Conservation (phyloP, 2,329 filamentous ascomycete genomes). For the Trichoderma sp. region DNA sequence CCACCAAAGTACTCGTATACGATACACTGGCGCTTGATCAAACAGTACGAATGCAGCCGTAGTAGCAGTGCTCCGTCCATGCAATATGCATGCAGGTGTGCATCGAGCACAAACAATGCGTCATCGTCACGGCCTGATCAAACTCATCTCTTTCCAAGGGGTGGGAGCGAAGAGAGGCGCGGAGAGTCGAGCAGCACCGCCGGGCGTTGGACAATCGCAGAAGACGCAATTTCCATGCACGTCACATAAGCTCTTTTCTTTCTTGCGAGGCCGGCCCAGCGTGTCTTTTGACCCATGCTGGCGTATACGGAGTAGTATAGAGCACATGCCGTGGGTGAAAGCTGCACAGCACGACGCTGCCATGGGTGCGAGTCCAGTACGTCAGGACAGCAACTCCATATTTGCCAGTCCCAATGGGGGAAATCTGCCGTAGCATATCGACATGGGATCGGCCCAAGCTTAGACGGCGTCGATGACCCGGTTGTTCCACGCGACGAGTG, state of each 20-base stretch:
- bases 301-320: background rate
- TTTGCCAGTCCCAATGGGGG: slow-evolving; percentile 8
- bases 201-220: background rate
- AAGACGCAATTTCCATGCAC: background rate
- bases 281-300: background rate
- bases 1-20: background rate
- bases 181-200: background rate
- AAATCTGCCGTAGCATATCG: slow-evolving; percentile 13
- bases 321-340: background rate
- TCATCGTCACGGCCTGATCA: background rate
- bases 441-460: slow-evolving; percentile 18
- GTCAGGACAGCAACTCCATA: background rate
- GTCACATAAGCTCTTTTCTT: background rate
- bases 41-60: background rate
- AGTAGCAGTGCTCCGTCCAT: background rate
- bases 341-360: background rate
- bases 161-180: background rate
- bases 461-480: slow-evolving; percentile 17
- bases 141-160: background rate
- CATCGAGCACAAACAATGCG: background rate
- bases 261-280: background rate
- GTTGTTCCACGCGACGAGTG: slow-evolving; percentile 11
- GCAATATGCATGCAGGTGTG: slow-evolving; percentile 2
- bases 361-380: background rate
- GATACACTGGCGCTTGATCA: background rate